Base-by-base conservation (phyloP, 164 flowering plant species). In the Kingdonia uniflora region DNA sequence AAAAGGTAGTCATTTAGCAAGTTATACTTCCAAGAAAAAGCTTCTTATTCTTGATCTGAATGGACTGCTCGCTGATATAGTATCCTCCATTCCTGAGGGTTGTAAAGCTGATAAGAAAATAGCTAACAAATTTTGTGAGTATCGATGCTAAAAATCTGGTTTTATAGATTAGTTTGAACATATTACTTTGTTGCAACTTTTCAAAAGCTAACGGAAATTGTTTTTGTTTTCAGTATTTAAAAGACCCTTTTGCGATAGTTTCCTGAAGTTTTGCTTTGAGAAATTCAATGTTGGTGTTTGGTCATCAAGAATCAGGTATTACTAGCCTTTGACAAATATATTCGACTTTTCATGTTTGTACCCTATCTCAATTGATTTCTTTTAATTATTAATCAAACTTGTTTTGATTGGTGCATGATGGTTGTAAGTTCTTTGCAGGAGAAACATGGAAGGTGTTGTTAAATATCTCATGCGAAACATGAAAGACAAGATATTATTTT, bases 21-120 rank as follows among this genome's bases (percentile, higher is more conserved):
- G 35, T 19, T n/a, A 19, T 19, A 19, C 16, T 52, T 21, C 47
- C 26, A 74, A 61, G 60, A 78, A 66, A 65, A 90, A 81, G 49
- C 85, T 90, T 63, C 81, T 90, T 45, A 60, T 90, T 52, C 87
- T 90, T 67, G 96, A 90, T 75, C 51, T 90, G 19, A 90, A 90
- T 73, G 97, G 97, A 16, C 41, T 90, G 52, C 87, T 90, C 51
- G 96, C 74, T 10, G 84, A 85, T 67, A 70, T 87, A 39, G 80
- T 80, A 42, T 60, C 61, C 51, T 68, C 59, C 40, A 58, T 66
- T 52, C 87, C 81, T 14, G 65, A 62, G 64, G 73, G 60, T 14
- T 63, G 20, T 46, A 74, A 55, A 61, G 64, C 80, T 26, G 84
- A 82, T 54, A 57, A 14, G 41, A 60, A 12, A 20, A 72, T 90